Percentiles rank a stretch among this genome's conserved stretches.
Conservation (phyloP, 2,329 filamentous ascomycete genomes). For the Epicoccum sorghinum region DNA sequence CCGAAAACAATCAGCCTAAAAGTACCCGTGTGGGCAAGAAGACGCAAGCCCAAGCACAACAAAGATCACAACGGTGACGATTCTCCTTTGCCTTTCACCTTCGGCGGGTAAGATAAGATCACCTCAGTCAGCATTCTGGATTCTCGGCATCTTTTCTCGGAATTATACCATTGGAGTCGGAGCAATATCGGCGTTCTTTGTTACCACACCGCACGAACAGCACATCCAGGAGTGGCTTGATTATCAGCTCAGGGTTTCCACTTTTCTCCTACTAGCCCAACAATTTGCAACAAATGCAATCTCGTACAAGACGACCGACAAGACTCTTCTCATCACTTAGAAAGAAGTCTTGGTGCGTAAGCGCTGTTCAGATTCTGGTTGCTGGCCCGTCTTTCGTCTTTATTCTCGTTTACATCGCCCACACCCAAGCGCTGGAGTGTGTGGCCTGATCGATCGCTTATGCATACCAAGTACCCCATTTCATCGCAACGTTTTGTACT, state of each 20-base stretch:
- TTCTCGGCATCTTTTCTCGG: slow-evolving; percentile 11
- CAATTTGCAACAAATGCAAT: slow-evolving; percentile 4
- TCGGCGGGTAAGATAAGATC: background rate
- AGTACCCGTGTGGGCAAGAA: slow-evolving; percentile 8
- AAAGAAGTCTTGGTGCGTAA: background rate
- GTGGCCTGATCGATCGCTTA: slow-evolving; percentile 36
- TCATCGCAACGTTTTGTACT: slow-evolving; percentile 14
- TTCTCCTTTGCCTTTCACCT: background rate
- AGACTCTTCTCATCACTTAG: slow-evolving; percentile 15
- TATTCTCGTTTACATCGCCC: slow-evolving; percentile 26
- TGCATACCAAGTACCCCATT: slow-evolving; percentile 24
- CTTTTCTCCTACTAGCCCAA: slow-evolving; percentile 6
- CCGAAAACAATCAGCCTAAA: slow-evolving; percentile 13
- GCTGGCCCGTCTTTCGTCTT: slow-evolving; percentile 3
- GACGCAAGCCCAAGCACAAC: slow-evolving; percentile 3
- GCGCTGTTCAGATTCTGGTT: background rate
- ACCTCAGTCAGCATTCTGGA: background rate
- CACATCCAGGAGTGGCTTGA: slow-evolving; percentile 17
- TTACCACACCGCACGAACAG: slow-evolving; percentile 18
- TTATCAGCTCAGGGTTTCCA: slow-evolving; percentile 15
- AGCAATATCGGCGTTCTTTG: slow-evolving; percentile 45
- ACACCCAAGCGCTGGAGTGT: slow-evolving; percentile 47
- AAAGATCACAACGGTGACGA: slow-evolving; percentile 11
- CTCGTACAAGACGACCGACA: background rate
- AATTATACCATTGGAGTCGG: slow-evolving; percentile 22